Conservation (phyloP, 495 filamentous ascomycete genomes). For the Pseudoneurospora amorphoporcata region DNA sequence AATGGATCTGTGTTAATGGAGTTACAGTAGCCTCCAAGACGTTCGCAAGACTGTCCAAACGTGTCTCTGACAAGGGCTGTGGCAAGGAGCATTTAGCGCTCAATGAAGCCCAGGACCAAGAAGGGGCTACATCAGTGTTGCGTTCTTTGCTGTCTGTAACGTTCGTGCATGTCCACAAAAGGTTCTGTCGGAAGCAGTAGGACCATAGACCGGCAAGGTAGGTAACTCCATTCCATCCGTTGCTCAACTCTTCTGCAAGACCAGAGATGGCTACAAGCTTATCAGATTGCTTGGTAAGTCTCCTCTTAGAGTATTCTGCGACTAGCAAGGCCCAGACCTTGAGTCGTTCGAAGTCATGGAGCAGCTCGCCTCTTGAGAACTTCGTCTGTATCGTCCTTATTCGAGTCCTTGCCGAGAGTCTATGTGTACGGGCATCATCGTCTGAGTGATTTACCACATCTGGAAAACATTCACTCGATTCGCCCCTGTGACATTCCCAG, state of each 20-base stretch:
- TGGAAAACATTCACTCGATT: constrained; percentile 7
- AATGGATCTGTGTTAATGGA: accelerated
- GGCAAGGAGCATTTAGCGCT: neutral
- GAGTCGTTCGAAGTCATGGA: neutral
- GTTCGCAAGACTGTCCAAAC: neutral
- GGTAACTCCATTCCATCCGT: neutral
- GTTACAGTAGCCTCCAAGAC: neutral
- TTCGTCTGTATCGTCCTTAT: neutral
- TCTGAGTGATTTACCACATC: neutral
- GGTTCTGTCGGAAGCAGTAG: neutral
- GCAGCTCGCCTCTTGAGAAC: neutral
- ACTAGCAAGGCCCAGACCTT: neutral
- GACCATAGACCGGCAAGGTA: constrained; percentile 18
- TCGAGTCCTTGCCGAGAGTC: neutral
- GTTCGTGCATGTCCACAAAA: neutral
- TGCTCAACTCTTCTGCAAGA: neutral
- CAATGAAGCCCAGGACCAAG: neutral
- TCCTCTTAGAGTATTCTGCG: constrained; percentile 6
- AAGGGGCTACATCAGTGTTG: neutral
- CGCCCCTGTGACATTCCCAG: constrained; percentile 7
- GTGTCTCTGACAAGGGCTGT: neutral
- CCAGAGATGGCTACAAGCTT: constrained; percentile 8
- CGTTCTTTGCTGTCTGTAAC: neutral
- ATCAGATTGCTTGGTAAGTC: constrained; percentile 6
- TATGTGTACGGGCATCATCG: neutral